phyloP scores from a whole-genome alignment of 176 grass and related monocot genomes.

The Olyra latifolia region DNA sequence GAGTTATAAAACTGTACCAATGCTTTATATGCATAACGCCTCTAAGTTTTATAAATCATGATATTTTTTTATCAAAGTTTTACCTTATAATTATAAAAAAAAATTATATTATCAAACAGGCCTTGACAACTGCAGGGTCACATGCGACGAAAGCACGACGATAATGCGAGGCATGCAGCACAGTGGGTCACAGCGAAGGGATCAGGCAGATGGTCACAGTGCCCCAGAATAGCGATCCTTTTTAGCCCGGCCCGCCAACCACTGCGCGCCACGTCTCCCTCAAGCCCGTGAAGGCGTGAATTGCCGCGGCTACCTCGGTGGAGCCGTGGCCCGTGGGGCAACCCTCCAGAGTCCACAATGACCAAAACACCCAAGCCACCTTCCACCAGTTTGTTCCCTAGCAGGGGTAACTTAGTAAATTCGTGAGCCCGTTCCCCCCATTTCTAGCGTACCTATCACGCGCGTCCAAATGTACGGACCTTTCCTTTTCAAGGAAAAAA shows the following conservation, averaged over 20 bases:
- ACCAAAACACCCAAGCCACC: neutral
- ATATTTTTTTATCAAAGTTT: too few species aligned
- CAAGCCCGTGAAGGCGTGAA: constrained; percentile 24
- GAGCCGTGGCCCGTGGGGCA: neutral
- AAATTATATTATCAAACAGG: too few species aligned
- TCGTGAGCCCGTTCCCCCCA: neutral
- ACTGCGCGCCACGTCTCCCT: neutral
- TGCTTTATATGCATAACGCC: too few species aligned
- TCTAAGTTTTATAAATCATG: too few species aligned
- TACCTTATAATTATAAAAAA: too few species aligned
- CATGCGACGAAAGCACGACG: neutral
- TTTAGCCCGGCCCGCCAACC: neutral
- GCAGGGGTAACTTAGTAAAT: neutral
- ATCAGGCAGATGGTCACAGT: constrained; percentile 7
- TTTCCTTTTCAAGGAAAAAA: too few species aligned
- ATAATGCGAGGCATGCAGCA: neutral
- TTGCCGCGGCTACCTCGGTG: constrained; percentile 17
- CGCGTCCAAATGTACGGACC: constrained; percentile 12
- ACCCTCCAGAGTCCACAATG: neutral
- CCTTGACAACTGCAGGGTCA: neutral
- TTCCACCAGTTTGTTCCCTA: neutral
- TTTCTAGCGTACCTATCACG: constrained; percentile 5
- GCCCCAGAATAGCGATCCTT: neutral
- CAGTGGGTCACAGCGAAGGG: neutral
- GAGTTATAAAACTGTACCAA: too few species aligned